These are phyloP conservation scores for Biscogniauxia sp. DNA, from an alignment of 2,329 filamentous ascomycete species.

Conservation along the genomic window DNA sequence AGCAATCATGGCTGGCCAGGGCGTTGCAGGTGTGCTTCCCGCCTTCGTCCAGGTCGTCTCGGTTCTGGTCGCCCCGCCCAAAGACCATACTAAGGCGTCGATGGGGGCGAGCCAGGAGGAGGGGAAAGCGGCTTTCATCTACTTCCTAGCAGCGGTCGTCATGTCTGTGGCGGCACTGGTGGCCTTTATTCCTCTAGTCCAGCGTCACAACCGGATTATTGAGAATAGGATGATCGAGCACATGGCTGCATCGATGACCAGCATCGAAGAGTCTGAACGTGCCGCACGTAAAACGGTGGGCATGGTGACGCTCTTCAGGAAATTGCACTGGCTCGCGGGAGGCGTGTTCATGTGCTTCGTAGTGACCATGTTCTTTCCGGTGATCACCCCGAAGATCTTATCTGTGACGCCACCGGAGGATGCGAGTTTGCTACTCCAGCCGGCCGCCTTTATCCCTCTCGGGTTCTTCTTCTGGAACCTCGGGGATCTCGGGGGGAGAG, in stretches of 20 bases:
- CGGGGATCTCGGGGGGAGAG: slow-evolving; percentile 77
- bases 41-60: slow-evolving; percentile 78
- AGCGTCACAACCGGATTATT: slow-evolving; percentile 54
- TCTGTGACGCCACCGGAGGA: slow-evolving; percentile 40
- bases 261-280: slow-evolving; percentile 52
- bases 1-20: slow-evolving; percentile 94
- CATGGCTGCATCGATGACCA: slow-evolving; percentile 49
- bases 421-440: slow-evolving; percentile 61
- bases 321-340: slow-evolving; percentile 75
- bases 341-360: slow-evolving; percentile 78
- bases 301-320: slow-evolving; percentile 67
- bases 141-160: slow-evolving; percentile 83
- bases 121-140: slow-evolving; percentile 76
- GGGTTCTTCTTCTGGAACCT: slow-evolving; percentile 92
- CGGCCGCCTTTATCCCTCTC: slow-evolving; percentile 81
- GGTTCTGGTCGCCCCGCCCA: slow-evolving; percentile 61
- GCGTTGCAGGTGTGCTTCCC: slow-evolving; percentile 85
- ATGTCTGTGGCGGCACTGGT: slow-evolving; percentile 70
- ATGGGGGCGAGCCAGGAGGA: slow-evolving; percentile 25
- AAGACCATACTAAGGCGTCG: slow-evolving; percentile 35
- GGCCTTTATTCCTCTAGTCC: slow-evolving; percentile 72
- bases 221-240: slow-evolving; percentile 47
- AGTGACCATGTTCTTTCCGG: slow-evolving; percentile 91
- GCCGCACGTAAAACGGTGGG: slow-evolving; percentile 47
- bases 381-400: slow-evolving; percentile 74